Evolutionary conservation across 805 yeast species (phyloP).

Genomic region (Teunomyces cretensis): DNA sequence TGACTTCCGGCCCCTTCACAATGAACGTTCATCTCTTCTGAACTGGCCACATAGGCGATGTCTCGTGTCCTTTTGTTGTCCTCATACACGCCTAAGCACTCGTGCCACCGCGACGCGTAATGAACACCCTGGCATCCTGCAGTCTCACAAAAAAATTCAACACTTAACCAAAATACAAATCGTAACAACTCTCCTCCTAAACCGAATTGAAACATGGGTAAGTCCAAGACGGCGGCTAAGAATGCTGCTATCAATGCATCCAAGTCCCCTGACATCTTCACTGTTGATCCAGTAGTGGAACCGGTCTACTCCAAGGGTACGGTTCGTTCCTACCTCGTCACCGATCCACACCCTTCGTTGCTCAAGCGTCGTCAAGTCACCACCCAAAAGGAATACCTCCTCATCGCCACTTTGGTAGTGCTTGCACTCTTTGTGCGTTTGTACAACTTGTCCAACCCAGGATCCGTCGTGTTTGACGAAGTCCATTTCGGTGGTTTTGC

Average conservation of each 20-base stretch:
- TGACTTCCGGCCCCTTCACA: too few species aligned
- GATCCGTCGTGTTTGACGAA: slow-evolving; percentile 88
- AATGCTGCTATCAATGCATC: slow-evolving; percentile 10
- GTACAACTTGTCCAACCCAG: slow-evolving; percentile 60
- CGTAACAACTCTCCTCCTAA: neutral
- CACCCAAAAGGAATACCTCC: slow-evolving; percentile 21
- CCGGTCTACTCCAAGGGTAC: slow-evolving; percentile 46
- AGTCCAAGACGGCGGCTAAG: slow-evolving; percentile 10
- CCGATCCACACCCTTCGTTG: slow-evolving; percentile 47
- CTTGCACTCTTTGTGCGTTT: slow-evolving; percentile 61
- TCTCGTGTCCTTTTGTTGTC: neutral
- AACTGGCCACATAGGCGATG: neutral
- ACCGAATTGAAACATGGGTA: slow-evolving; percentile 9
- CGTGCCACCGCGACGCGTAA: slow-evolving; percentile 2
- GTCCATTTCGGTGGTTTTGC: slow-evolving; percentile 98
- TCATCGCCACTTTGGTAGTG: slow-evolving; percentile 42
- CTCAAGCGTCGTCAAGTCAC: slow-evolving; percentile 22
- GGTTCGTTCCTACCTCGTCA: slow-evolving; percentile 52
- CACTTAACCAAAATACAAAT: neutral
- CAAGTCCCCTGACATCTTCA: slow-evolving; percentile 8
- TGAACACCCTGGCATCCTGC: slow-evolving; percentile 7
- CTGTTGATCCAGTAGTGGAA: slow-evolving; percentile 42
- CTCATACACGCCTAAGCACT: neutral
- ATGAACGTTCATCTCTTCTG: too few species aligned
- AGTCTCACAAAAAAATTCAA: slow-evolving; percentile 3